Base-by-base conservation (phyloP, 2,329 filamentous ascomycete genomes). In the Clonostachys byssicola region DNA sequence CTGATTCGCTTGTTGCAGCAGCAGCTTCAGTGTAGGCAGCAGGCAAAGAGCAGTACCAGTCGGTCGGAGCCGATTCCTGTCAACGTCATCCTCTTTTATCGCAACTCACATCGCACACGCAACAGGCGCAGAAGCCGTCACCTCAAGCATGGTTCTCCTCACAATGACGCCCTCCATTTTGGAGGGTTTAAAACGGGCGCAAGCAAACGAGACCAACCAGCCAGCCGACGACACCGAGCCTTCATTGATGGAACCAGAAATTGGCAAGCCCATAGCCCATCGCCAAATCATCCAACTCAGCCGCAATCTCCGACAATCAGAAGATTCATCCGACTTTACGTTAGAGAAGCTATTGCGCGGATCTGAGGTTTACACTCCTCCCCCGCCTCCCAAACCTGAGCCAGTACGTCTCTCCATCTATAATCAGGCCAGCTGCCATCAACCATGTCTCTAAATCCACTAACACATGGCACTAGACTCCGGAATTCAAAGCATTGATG, bases 401-500 rank as follows among this genome's bases (percentile, higher is more conserved):
- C 87, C 86, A 12, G 89, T 92, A 71, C 52, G 81, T 71, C 5
- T 4, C 5, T 12, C 2, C 9, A 12, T 38, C 12, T 12, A 8
- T 13, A 41, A 12, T 3, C 12, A 23, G 6, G 12, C 39, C n/a
- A 35, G n/a, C 36, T 18, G 12, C 47, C 55, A n/a, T 30, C 23
- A 30, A 30, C 23, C 23, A 30, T 30, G 23, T 30, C 23, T 30
- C 8, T 30, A 3, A 30, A 4, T 30, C 10, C 41, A 40, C 51
- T 60, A 36, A 39, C 36, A 39, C 17, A 2, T 12, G 61, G 50
- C 18, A 33, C 6, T 50, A 95, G 83, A 86, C 86, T 1, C 72
- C 83, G 8, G 87, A 95, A 68, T 97, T 92, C 71, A 88, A 89
- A 64, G 86, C 85, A 7, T 74, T 96, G 2, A 97, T 97, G 90